Base-by-base conservation (phyloP, 1,284 basidiomycete genomes). In the Cerioporus squamosus region DNA sequence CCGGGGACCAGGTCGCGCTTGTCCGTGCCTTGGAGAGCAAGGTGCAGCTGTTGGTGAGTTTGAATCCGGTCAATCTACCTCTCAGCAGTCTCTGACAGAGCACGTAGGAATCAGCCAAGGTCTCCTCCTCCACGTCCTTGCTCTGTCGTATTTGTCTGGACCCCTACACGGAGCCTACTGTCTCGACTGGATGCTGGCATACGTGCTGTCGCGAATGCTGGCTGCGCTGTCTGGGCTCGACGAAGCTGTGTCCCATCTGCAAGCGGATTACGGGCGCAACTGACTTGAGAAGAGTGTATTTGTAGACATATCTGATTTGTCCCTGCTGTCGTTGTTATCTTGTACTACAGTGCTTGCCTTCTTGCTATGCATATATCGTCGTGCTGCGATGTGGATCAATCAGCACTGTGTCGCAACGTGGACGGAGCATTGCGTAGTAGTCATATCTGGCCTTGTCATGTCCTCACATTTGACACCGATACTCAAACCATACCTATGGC, bases 121-220 rank as follows among this genome's bases (percentile, higher is more conserved):
- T 79, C 43, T 80, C 81, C 33, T 76, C 79, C 6, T 74, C 80
- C 7, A 77, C 79, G 6, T 75, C 81, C 3, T 70, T 81, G 3
- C 75, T 85, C 1, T 93, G 90, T 71, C 85, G 90, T 22, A 90
- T 93, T 55, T 93, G 90, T 65, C 74, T 93, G 8, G 90, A 91
- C 52, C 80, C 86, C 1, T 91, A 91, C 63, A 80, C 77, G 1
- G 91, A 93, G 60, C 88, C 91, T 0, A 91, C 90, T 0, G 82
- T 86, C 3, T 91, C 89, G n/a, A 91, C 88, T 0, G 90, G 90
- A 4, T 93, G 90, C 70, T 93, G 91, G 91, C 90, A 93, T 68
- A 89, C 89, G 0, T 92, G 88, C 65, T 93, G 91, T 70, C 77
- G 85, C 43, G 84, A 85, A 68, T 93, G 90, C 68, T 93, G 90